Base-by-base conservation (phyloP, 768 basidiomycete genomes). In the Mycena rebaudengoi region DNA sequence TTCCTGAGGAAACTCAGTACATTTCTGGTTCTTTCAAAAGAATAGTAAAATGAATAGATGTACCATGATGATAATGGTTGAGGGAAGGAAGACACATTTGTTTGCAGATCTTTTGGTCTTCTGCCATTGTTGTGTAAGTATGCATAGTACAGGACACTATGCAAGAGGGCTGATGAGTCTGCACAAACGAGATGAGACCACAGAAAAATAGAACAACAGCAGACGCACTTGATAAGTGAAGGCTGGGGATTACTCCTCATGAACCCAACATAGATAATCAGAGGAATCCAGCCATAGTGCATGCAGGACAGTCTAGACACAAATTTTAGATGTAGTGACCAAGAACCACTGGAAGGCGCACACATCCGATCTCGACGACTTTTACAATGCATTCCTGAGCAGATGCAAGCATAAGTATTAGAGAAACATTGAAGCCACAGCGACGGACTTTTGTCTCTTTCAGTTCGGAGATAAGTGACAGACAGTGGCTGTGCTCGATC, bases 221-320 rank as follows among this genome's bases (percentile, higher is more conserved):
- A 6, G n/a, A 86, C 94, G 71, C 56, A 97, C 96, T 98, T 96
- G 79, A 97, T 97, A 72, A 98, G 82, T 37, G 95, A 95, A 20
- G 96, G 96, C 70, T 96, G 94, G 29, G 96, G 96, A 73, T 92
- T 94, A 74, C 94, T 96, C 69, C 91, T 83, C 55, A 91, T 93
- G 82, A 93, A 98, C 33, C 96, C 97, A 73, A 98, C 86, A 77
- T 96, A 98, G 72, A 99, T 96, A 73, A 99, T 94, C 74, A 96
- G 80, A 30, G 97, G 97, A 72, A 99, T 95, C 95, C 96, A 99
- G 67, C 90, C 91, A 70, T 96, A 98, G 79, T 98, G 95, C n/a
- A n/a, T n/a, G n/a, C 54, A 98, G 74, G 71, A 96, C 85, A 62
- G 92, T 95, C 96, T 98, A 64, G 49, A 7, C 4, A 13, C 33